phyloP scores from a whole-genome alignment of 2,329 filamentous ascomycete genomes.

The Microdochium trichocladiopsis region DNA sequence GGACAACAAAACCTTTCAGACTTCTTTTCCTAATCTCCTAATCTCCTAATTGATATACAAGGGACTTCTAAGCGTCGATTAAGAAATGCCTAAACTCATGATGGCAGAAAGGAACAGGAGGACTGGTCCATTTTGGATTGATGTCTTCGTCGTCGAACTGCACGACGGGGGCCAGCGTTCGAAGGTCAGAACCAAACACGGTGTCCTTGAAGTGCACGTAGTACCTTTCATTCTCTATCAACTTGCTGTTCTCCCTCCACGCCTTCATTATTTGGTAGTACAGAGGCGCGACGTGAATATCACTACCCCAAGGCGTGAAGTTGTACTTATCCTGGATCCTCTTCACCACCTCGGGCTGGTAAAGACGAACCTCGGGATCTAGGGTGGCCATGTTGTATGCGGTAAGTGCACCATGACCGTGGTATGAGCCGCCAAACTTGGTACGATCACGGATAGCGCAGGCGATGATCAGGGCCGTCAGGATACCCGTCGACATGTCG shows the following conservation, averaged over 20 bases:
- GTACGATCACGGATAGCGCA: conserved; percentile 24
- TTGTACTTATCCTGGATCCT: conserved; percentile 14
- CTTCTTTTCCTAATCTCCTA: no score
- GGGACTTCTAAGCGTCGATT: no score
- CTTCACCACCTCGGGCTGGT: conserved; percentile 14
- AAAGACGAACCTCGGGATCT: conserved; percentile 20
- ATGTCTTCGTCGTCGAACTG: conserved; percentile 10
- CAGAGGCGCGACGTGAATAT: conserved; percentile 17
- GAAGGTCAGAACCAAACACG: conserved; percentile 12
- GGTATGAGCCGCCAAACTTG: conserved; percentile 19
- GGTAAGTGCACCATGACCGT: conserved; percentile 19
- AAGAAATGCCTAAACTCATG: no score
- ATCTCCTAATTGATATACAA: no score
- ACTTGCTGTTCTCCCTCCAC: conserved; percentile 12
- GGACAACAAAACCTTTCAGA: no score
- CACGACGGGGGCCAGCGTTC: conserved; percentile 15
- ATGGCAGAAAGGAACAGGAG: conserved; percentile 11
- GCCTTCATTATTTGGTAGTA: conserved; percentile 13
- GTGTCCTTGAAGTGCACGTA: conserved; percentile 15
- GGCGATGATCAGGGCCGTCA: conserved; percentile 22
- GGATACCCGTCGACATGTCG: conserved; percentile 25
- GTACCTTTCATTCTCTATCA: conserved; percentile 12
- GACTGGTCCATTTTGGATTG: conserved; percentile 10
- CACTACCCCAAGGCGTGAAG: conserved; percentile 16
- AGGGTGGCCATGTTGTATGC: conserved; percentile 18